Base-by-base conservation (phyloP, 83 land plant species). In the Larix sibirica region DNA sequence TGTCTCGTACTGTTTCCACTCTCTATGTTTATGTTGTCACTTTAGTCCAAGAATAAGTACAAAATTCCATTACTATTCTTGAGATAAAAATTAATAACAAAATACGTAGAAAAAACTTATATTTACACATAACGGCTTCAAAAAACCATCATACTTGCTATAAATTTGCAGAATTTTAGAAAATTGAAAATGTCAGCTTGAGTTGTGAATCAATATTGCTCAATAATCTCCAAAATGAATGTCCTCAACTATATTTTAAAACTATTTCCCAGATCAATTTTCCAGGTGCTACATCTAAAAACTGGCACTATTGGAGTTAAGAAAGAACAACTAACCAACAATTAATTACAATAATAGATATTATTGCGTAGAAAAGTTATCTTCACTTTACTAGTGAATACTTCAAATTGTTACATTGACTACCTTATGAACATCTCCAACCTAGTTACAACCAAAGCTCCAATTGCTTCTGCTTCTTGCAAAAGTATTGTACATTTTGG, bases 361-460 rank as follows among this genome's bases (percentile, higher is more conserved):
- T 56, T 54, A 26, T 6, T 1, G 63, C 0, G 20, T 10, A 28
- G 20, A 54, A 56, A 47, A 78, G n/a, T 40, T 36, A 13, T 16
- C 83, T 28, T 28, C 85, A 95, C 97, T 96, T 64, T 91, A 10
- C 91, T 90, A 12, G 96, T 90, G 86, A 93, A 95, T 68, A 90
- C 77, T 68, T 94, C 94, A 81, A 86, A 95, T 50, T 95, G 97
- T 18, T 87, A 91, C 83, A 91, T 91, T 36, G 97, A 96, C 76
- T 95, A 96, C 16, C 96, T 83, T 17, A 93, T 88, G 85, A 95
- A 95, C 97, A 93, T 95, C 85, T 95, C 96, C 82, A 91, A 1
- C 33, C 97, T 96, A 63, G 91, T 83, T 23, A 93, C 96, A 47
- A 80, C 84, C 61, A 68, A 77, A 4, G 88, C 93, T 61, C 97